phyloP scores from a whole-genome alignment of 495 filamentous ascomycete genomes.

The Xylaria curta region DNA sequence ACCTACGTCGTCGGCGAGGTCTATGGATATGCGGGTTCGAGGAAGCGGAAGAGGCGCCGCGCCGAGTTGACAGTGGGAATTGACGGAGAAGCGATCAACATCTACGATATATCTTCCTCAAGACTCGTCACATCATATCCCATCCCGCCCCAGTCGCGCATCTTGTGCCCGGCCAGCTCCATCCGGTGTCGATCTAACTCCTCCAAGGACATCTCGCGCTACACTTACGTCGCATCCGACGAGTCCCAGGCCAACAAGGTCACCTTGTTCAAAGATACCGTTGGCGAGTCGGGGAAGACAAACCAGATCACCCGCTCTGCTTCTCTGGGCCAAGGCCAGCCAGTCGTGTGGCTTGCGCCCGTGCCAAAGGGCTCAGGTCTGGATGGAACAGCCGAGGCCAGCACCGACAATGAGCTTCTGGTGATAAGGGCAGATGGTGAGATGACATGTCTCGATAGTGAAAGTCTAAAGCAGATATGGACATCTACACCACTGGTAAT shows the following conservation, averaged over 20 bases:
- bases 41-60: constrained; percentile 80
- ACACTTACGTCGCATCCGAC: constrained; percentile 69
- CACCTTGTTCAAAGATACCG: constrained; percentile 64
- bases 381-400: background rate
- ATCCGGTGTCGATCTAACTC: constrained; percentile 65
- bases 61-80: constrained; percentile 82
- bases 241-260: constrained; percentile 49
- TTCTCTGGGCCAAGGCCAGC: constrained; percentile 30
- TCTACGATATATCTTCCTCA: constrained; percentile 91
- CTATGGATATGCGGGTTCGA: constrained; percentile 69
- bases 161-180: constrained; percentile 80
- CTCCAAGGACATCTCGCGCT: constrained; percentile 63
- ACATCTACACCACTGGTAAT: constrained; percentile 41
- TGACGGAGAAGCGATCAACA: constrained; percentile 88
- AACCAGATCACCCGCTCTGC: constrained; percentile 38
- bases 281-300: constrained; percentile 66
- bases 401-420: constrained; percentile 39
- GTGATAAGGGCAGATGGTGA: constrained; percentile 49
- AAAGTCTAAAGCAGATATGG: constrained; percentile 51
- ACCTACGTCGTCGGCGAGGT: constrained; percentile 73
- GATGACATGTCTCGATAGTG: constrained; percentile 46
- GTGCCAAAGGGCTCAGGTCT: constrained; percentile 10
- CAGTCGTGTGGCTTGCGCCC: constrained; percentile 35
- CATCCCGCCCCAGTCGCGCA: constrained; percentile 77
- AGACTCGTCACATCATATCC: constrained; percentile 84